These are phyloP conservation scores for Cinchona pubescens DNA, from an alignment of 257 asterid genomes.

Conservation along the genomic window DNA sequence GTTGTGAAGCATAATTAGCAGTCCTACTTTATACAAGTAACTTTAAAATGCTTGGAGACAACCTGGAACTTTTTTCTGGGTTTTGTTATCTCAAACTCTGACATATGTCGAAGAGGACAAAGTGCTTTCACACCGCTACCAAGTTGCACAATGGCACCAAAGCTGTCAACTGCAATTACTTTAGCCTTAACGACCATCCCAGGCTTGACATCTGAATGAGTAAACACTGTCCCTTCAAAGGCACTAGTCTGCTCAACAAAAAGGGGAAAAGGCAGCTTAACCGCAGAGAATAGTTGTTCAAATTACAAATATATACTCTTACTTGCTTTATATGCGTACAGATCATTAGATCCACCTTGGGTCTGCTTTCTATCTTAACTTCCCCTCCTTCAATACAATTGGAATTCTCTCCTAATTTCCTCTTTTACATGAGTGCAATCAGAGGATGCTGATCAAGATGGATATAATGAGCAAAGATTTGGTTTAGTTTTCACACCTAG, in stretches of 20 bases:
- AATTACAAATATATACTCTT: not conserved
- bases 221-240: slow-evolving; percentile 80
- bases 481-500: not conserved
- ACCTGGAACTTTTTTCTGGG: slow-evolving; percentile 98
- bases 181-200: slow-evolving; percentile 98
- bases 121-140: slow-evolving; percentile 94
- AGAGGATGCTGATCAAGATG: not conserved
- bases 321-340: not conserved
- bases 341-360: not conserved
- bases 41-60: slow-evolving; percentile 2
- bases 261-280: slow-evolving; percentile 1
- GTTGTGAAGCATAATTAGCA: slow-evolving; percentile 17
- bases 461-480: not conserved
- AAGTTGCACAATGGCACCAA: slow-evolving; percentile 90
- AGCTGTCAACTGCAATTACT: slow-evolving; percentile 68
- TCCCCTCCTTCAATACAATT: too few relatives aligned
- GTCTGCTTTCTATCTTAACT: too few relatives aligned
- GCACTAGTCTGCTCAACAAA: slow-evolving; percentile 73
- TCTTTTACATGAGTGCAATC: not conserved
- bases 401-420: not conserved
- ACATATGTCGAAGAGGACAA: slow-evolving; percentile 99
- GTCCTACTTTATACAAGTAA: not conserved
- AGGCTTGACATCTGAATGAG: slow-evolving; percentile 95
- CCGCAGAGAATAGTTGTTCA: not conserved
- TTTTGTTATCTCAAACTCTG: slow-evolving; percentile 88